A percentile compares a stretch with the other conserved stretches of the same genome.
Evolutionary conservation across 2,329 filamentous ascomycete genomes (phyloP).

Genomic region (Aspergillus sp.): DNA sequence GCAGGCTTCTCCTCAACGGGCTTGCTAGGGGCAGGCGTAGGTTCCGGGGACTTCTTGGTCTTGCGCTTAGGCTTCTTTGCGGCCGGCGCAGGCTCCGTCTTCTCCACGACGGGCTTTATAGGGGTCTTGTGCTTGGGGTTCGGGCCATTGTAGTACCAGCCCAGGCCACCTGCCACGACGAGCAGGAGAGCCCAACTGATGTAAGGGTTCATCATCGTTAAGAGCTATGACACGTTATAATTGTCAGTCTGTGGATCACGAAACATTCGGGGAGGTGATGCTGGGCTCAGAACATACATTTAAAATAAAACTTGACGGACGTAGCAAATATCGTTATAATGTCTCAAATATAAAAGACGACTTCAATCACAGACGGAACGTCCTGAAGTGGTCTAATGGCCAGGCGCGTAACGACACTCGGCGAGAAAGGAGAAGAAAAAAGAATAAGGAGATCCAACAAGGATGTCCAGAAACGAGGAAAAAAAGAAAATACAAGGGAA

Average conservation of each 20-base stretch:
- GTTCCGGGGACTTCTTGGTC: slow-evolving; percentile 36
- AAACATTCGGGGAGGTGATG: background rate
- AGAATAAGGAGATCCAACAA: background rate
- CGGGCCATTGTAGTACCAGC: slow-evolving; percentile 45
- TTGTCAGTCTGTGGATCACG: slow-evolving; percentile 6
- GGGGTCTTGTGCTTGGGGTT: slow-evolving; percentile 35
- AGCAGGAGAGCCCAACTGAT: slow-evolving; percentile 49
- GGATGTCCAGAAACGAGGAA: background rate
- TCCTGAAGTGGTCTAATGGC: background rate
- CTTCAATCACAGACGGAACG: background rate
- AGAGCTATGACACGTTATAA: slow-evolving; percentile 9
- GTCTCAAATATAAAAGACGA: background rate
- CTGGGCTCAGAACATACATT: slow-evolving; percentile 8
- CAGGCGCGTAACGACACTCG: background rate
- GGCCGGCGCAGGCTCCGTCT: slow-evolving; percentile 32
- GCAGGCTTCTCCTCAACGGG: slow-evolving; percentile 36
- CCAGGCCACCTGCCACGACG: slow-evolving; percentile 43
- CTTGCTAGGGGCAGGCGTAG: slow-evolving; percentile 30
- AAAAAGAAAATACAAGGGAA: background rate
- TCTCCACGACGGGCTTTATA: slow-evolving; percentile 36
- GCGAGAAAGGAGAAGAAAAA: background rate
- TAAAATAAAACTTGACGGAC: slow-evolving; percentile 9
- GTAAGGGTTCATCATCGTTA: slow-evolving; percentile 46
- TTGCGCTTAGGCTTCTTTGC: slow-evolving; percentile 49
- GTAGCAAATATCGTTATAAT: slow-evolving; percentile 16